phyloP scores from a whole-genome alignment of 805 yeast species.

The Diddensiella santjacobensis region DNA sequence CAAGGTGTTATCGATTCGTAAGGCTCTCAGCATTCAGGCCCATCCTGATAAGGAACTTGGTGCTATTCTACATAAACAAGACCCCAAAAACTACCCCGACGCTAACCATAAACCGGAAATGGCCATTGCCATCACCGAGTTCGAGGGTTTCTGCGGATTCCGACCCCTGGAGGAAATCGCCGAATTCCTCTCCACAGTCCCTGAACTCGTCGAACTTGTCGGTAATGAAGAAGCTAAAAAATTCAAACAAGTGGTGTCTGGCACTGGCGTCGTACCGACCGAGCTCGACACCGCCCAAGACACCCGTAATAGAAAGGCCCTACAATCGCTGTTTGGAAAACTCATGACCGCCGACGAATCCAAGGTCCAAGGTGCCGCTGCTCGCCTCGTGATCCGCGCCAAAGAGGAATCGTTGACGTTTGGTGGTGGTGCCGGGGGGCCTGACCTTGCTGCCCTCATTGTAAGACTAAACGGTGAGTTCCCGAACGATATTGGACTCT shows the following conservation, averaged over 20 bases:
- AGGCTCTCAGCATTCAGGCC: conserved; percentile 93
- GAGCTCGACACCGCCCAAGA: conserved; percentile 51
- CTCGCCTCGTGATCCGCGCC: conserved; percentile 63
- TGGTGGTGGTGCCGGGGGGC: conserved; percentile 36
- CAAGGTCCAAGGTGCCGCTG: conserved; percentile 54
- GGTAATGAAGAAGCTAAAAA: conserved; percentile 55
- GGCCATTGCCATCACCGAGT: conserved; percentile 95
- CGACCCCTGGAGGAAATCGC: conserved; percentile 81
- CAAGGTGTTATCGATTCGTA: conserved; percentile 88
- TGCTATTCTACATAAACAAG: conserved; percentile 65
- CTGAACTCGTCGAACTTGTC: conserved; percentile 71
- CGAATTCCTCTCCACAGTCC: conserved; percentile 61
- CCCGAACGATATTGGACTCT: conserved; percentile 90
- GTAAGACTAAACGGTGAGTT: conserved; percentile 79
- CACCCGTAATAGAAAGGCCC: conserved; percentile 53
- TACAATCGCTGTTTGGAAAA: conserved; percentile 71
- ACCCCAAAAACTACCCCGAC: conserved; percentile 95
- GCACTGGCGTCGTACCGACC: conserved; percentile 35
- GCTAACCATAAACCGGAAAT: conserved; percentile 99
- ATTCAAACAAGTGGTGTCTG: conserved; percentile 37
- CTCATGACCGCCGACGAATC: conserved; percentile 80
- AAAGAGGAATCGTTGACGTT: conserved; percentile 55
- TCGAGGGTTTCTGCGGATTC: conserved; percentile 98
- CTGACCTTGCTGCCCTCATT: conserved; percentile 66
- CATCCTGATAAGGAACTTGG: conserved; percentile 93